phyloP scores from a whole-genome alignment of 2,329 filamentous ascomycete species.

The Aspergillus sclerotialis region DNA sequence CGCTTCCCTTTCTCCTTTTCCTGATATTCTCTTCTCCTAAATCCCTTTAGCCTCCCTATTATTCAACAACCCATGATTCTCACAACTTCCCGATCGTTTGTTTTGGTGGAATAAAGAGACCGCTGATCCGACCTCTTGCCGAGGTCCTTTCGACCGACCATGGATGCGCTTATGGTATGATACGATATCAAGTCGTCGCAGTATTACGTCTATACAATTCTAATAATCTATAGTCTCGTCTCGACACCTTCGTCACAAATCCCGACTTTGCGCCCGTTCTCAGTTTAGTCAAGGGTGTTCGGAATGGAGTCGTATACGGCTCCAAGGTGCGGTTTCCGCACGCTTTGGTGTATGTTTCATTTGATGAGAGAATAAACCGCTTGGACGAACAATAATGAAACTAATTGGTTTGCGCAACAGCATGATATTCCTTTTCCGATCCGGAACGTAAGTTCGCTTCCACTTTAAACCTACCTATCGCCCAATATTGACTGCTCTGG shows the following conservation, averaged over 20 bases:
- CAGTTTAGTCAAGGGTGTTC: constrained; percentile 80
- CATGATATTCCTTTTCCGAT: constrained; percentile 96
- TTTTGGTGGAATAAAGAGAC: neutral
- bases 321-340: constrained; percentile 97
- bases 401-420: constrained; percentile 36
- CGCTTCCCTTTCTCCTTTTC: neutral
- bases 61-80: constrained; percentile 8
- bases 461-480: too few species aligned
- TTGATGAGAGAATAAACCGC: neutral
- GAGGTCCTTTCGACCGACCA: constrained; percentile 24
- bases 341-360: constrained; percentile 64
- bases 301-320: constrained; percentile 95
- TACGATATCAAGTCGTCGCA: constrained; percentile 1
- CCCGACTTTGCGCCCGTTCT: constrained; percentile 79
- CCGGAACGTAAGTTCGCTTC: constrained; percentile 60
- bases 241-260: constrained; percentile 73
- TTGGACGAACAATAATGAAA: neutral
- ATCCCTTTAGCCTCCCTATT: neutral
- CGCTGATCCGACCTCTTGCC: constrained; percentile 10
- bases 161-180: constrained; percentile 30
- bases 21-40: neutral
- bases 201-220: constrained; percentile 2
- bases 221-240: constrained; percentile 46
- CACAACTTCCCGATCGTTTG: neutral
- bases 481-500: too few species aligned